Conservation (phyloP, 768 basidiomycete species). For the Collybia mongolica region DNA sequence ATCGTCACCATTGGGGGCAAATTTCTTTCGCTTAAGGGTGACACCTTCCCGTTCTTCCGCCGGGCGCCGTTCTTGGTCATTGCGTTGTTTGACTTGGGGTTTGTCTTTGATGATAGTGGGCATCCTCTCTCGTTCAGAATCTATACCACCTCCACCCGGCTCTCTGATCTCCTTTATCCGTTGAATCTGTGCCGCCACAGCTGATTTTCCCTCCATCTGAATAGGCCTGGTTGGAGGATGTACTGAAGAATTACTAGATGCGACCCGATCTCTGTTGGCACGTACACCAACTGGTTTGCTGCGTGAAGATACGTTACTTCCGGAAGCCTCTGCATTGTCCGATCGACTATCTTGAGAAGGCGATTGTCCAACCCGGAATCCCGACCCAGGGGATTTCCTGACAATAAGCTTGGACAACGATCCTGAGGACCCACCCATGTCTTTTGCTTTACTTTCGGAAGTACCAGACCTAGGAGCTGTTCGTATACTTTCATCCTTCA, state of each 20-base stretch:
- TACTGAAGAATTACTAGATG: slow-evolving; percentile 32
- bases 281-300: slow-evolving; percentile 12
- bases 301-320: slow-evolving; percentile 9
- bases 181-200: slow-evolving; percentile 4
- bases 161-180: slow-evolving; percentile 16
- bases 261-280: slow-evolving; percentile 14
- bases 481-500: slow-evolving; percentile 48
- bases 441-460: slow-evolving; percentile 9
- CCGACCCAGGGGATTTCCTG: slow-evolving; percentile 47
- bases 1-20: slow-evolving; percentile 27
- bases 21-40: slow-evolving; percentile 41
- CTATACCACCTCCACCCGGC: slow-evolving; percentile 13
- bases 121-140: slow-evolving; percentile 19
- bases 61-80: slow-evolving; percentile 5
- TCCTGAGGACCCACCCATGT: neutral
- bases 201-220: slow-evolving; percentile 22
- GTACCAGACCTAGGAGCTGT: slow-evolving; percentile 14
- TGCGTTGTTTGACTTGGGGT: slow-evolving; percentile 1
- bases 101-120: slow-evolving; percentile 18
- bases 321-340: slow-evolving; percentile 1
- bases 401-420: slow-evolving; percentile 17
- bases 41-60: slow-evolving; percentile 17
- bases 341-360: slow-evolving; percentile 17
- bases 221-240: slow-evolving; percentile 21
- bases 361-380: slow-evolving; percentile 38